phyloP scores from a whole-genome alignment of 2,329 filamentous ascomycete genomes.

The Aspergillus glaucus region DNA sequence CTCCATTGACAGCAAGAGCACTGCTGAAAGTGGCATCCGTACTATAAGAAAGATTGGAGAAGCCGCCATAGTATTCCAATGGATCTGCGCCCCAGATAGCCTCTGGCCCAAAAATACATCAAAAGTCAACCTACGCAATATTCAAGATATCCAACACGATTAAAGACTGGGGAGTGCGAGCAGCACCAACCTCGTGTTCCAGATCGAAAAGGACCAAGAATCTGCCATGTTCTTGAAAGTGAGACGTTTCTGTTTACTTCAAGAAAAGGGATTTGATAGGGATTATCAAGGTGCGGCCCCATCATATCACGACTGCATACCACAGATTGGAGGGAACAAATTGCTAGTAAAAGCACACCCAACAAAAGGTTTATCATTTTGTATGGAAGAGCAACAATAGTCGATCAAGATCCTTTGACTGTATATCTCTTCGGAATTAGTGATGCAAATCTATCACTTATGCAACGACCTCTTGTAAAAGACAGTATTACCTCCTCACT shows the following conservation, averaged over 20 bases:
- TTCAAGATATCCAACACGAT: neutral
- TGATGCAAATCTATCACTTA: neutral
- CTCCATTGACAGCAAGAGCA: conserved; percentile 47
- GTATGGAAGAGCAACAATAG: neutral
- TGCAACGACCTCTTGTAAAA: too few species aligned
- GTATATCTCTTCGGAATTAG: neutral
- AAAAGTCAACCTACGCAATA: neutral
- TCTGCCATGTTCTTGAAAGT: conserved; percentile 40
- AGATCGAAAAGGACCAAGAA: conserved; percentile 53
- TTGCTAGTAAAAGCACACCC: neutral
- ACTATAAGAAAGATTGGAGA: conserved; percentile 42
- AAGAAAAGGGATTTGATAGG: conserved; percentile 5
- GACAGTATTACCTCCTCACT: too few species aligned
- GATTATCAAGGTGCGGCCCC: neutral
- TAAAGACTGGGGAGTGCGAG: neutral
- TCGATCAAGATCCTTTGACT: neutral
- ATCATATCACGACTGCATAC: neutral
- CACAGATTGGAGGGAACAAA: neutral
- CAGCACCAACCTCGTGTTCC: conserved; percentile 50
- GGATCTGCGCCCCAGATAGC: conserved; percentile 55
- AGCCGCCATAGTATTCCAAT: conserved; percentile 49
- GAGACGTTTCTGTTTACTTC: conserved; percentile 3
- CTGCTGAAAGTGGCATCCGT: conserved; percentile 40
- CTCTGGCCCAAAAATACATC: conserved; percentile 33
- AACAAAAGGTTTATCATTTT: neutral